Percentiles rank a stretch among this genome's conserved stretches.
Evolutionary conservation across 108 stramenopile genomes (phyloP).

Genomic region (Schizochytrium sp.): DNA sequence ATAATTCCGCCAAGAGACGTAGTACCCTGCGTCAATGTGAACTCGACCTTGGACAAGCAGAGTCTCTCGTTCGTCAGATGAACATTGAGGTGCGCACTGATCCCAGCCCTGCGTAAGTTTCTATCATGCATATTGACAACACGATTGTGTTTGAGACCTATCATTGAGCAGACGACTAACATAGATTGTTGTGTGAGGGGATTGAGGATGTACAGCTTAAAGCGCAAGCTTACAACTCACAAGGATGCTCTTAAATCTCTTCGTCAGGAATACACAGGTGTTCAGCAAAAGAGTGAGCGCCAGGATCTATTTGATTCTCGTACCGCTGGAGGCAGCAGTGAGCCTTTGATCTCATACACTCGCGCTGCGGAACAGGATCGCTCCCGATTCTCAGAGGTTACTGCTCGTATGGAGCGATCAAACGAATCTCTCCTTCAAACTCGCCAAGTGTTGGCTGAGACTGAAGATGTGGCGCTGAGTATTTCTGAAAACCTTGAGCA

Average conservation of each 20-base stretch:
- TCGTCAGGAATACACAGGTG: constrained; percentile 3
- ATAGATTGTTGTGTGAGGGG: neutral
- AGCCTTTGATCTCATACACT: neutral
- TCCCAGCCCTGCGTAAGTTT: constrained; percentile 45
- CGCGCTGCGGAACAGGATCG: constrained; percentile 22
- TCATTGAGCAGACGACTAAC: neutral
- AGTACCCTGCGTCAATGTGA: constrained; percentile 24
- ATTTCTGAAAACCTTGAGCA: constrained; percentile 39
- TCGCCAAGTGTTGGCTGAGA: constrained; percentile 36
- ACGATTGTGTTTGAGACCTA: neutral
- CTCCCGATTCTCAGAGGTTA: constrained; percentile 6
- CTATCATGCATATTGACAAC: neutral
- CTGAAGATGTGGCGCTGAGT: constrained; percentile 54
- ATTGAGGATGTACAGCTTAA: neutral
- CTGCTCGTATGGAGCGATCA: constrained; percentile 52
- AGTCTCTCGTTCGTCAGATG: constrained; percentile 39
- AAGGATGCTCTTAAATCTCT: constrained; percentile 20
- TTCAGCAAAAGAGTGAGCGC: constrained; percentile 52
- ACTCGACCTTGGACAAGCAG: constrained; percentile 39
- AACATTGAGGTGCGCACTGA: constrained; percentile 53
- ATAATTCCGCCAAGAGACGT: constrained; percentile 3
- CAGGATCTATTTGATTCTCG: constrained; percentile 51
- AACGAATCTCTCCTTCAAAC: constrained; percentile 30
- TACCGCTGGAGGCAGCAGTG: neutral
- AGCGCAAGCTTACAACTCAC: constrained; percentile 12